These are phyloP conservation scores for Tuber aestivum DNA, from an alignment of 495 filamentous ascomycete species.

Conservation along the genomic window DNA sequence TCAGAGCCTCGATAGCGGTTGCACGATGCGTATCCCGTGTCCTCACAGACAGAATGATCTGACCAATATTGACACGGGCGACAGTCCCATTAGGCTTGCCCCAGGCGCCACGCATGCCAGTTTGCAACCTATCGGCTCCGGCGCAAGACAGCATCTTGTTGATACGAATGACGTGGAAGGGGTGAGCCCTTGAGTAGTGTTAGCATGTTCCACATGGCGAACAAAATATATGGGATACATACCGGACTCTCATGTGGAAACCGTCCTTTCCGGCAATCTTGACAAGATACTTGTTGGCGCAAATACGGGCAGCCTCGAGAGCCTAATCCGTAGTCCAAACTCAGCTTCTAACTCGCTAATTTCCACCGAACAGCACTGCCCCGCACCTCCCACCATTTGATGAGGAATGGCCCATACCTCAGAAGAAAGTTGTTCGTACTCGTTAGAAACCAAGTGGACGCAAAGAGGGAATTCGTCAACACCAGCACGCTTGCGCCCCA, in stretches of 20 bases:
- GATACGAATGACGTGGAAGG: slow-evolving; percentile 99
- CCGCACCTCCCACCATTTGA: neutral
- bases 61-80: slow-evolving; percentile 98
- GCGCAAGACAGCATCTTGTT: slow-evolving; percentile 99
- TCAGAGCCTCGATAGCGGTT: slow-evolving; percentile 93
- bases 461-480: slow-evolving; percentile 98
- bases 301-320: slow-evolving; percentile 98
- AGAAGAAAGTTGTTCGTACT: slow-evolving; percentile 97
- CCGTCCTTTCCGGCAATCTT: slow-evolving; percentile 96
- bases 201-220: slow-evolving; percentile 2
- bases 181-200: slow-evolving; percentile 65
- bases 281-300: slow-evolving; percentile 99
- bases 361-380: neutral
- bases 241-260: slow-evolving; percentile 92
- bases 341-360: slow-evolving; percentile 12
- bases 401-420: slow-evolving; percentile 48
- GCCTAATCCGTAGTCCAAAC: slow-evolving; percentile 46
- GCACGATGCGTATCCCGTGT: slow-evolving; percentile 89
- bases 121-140: slow-evolving; percentile 99
- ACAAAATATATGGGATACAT: slow-evolving; percentile 10
- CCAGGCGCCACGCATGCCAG: slow-evolving; percentile 99
- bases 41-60: slow-evolving; percentile 93
- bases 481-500: slow-evolving; percentile 95
- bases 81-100: slow-evolving; percentile 98
- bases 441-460: slow-evolving; percentile 98